Percentiles rank a stretch among this genome's conserved stretches.
phyloP scores from a whole-genome alignment of 2,329 filamentous ascomycete species.

The Aspergillus ibericus region DNA sequence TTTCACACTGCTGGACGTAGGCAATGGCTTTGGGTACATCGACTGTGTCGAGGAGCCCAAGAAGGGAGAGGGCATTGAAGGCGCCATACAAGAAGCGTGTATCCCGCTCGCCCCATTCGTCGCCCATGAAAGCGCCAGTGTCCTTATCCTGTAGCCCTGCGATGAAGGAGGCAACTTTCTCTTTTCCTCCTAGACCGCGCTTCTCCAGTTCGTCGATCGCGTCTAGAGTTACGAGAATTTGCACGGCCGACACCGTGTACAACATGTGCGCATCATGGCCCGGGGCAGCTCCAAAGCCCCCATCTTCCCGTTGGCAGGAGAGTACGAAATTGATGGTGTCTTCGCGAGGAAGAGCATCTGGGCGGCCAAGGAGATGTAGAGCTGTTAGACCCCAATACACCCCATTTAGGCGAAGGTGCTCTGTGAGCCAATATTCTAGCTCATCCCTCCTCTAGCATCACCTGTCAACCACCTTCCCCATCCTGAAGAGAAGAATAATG shows the following conservation, averaged over 20 bases:
- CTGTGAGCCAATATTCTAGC: conserved; percentile 96
- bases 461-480: conserved; percentile 29
- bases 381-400: conserved; percentile 95
- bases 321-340: conserved; percentile 91
- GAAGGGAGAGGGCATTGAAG: conserved; percentile 82
- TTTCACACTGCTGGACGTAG: conserved; percentile 79
- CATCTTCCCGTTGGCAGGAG: conserved; percentile 84
- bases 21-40: conserved; percentile 77
- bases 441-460: conserved; percentile 76
- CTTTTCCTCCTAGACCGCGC: conserved; percentile 65
- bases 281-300: conserved; percentile 91
- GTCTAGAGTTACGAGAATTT: conserved; percentile 84
- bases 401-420: conserved; percentile 91
- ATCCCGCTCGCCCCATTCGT: conserved; percentile 95
- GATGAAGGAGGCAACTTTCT: conserved; percentile 77
- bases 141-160: conserved; percentile 75
- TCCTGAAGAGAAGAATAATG: conserved; percentile 21
- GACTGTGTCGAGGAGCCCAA: conserved; percentile 70
- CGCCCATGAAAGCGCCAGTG: conserved; percentile 86
- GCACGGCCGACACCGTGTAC: conserved; percentile 91
- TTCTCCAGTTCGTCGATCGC: conserved; percentile 79
- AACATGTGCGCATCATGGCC: conserved; percentile 95
- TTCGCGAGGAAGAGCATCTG: conserved; percentile 75
- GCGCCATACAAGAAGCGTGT: conserved; percentile 92
- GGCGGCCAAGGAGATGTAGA: conserved; percentile 77